Evolutionary conservation across 2,329 filamentous ascomycete genomes (phyloP).

Genomic region (Colletotrichum simmondsii): DNA sequence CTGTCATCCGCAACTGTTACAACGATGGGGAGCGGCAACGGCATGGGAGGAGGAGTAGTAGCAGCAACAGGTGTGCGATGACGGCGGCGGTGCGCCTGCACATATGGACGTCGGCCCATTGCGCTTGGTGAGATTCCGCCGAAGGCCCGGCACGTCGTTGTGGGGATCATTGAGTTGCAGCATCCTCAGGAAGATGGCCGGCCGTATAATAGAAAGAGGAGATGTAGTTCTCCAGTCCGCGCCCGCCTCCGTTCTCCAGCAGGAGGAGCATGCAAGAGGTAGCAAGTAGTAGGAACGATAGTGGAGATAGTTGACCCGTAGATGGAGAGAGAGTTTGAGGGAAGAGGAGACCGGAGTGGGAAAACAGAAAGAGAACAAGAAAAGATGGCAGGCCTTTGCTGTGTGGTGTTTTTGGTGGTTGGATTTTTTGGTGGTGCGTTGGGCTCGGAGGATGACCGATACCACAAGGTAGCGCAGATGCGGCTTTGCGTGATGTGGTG

Average conservation of each 20-base stretch:
- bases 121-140: constrained; percentile 13
- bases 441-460: constrained; percentile 25
- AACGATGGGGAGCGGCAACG: neutral
- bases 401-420: neutral
- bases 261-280: neutral
- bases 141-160: constrained; percentile 16
- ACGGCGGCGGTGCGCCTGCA: constrained; percentile 23
- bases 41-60: neutral
- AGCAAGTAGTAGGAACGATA: constrained; percentile 13
- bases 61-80: constrained; percentile 1
- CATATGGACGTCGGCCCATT: constrained; percentile 29
- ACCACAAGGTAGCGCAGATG: neutral
- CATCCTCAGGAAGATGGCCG: constrained; percentile 6
- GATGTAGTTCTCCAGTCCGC: neutral
- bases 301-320: constrained; percentile 12
- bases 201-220: neutral
- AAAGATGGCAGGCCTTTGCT: constrained; percentile 1
- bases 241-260: constrained; percentile 8
- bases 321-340: neutral
- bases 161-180: constrained; percentile 33
- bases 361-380: neutral
- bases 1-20: constrained; percentile 5
- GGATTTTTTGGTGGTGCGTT: neutral
- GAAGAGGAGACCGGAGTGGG: neutral
- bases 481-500: neutral